Evolutionary conservation across 495 filamentous ascomycete species (phyloP).

Genomic region (Trichocladium antarcticum): DNA sequence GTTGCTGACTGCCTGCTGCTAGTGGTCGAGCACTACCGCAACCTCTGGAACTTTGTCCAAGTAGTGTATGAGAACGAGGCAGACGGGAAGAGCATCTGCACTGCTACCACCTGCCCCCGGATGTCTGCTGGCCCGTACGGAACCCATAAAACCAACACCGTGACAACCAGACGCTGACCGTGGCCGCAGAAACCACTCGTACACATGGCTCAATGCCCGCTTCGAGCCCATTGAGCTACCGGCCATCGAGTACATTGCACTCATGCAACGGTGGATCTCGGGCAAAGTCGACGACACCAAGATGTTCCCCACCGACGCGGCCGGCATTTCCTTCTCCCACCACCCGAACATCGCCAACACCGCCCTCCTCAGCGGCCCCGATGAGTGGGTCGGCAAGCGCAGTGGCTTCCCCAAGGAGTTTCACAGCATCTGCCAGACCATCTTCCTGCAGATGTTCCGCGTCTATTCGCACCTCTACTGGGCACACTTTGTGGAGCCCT

Average conservation of each 20-base stretch:
- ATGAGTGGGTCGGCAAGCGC: conserved; percentile 71
- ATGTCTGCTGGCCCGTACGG: conserved; percentile 86
- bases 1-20: not conserved
- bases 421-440: conserved; percentile 73
- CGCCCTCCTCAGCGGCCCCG: conserved; percentile 48
- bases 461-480: conserved; percentile 89
- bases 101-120: conserved; percentile 66
- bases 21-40: conserved; percentile 87
- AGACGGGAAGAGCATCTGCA: conserved; percentile 66
- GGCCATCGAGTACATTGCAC: conserved; percentile 75
- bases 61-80: conserved; percentile 71
- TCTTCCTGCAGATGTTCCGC: conserved; percentile 95
- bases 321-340: conserved; percentile 45
- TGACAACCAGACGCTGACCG: conserved; percentile 4
- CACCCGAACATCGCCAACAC: conserved; percentile 47
- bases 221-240: conserved; percentile 58
- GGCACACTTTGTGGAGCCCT: conserved; percentile 69
- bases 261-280: conserved; percentile 88
- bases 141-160: conserved; percentile 1
- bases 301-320: conserved; percentile 72
- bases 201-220: conserved; percentile 73
- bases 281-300: conserved; percentile 78
- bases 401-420: conserved; percentile 83
- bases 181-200: conserved; percentile 58
- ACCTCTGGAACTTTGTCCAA: conserved; percentile 72